These are phyloP conservation scores for Maudiozyma bulderi DNA, from an alignment of 805 yeast species.

Conservation along the genomic window DNA sequence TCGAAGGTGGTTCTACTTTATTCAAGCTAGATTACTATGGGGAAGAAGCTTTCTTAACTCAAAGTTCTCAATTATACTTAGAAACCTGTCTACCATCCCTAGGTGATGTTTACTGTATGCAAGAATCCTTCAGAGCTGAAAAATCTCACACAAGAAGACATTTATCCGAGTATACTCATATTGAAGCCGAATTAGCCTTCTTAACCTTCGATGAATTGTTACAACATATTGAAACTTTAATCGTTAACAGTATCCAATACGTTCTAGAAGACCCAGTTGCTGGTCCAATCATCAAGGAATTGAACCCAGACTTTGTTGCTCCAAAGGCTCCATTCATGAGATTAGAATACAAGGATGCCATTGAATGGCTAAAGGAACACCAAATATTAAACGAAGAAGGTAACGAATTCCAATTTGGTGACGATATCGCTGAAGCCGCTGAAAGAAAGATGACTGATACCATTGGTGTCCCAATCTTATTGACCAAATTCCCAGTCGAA, in stretches of 20 bases:
- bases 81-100: constrained; percentile 94
- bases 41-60: constrained; percentile 92
- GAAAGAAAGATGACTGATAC: constrained; percentile 98
- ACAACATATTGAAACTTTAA: constrained; percentile 70
- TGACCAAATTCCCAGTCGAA: constrained; percentile 91
- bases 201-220: constrained; percentile 79
- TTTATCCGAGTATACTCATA: constrained; percentile 90
- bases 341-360: constrained; percentile 82
- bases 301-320: constrained; percentile 82
- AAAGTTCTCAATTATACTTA: constrained; percentile 90
- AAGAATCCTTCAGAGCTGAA: constrained; percentile 98
- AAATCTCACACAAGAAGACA: constrained; percentile 98
- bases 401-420: constrained; percentile 88
- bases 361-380: constrained; percentile 94
- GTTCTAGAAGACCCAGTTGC: constrained; percentile 85
- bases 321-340: constrained; percentile 85
- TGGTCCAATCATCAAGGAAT: constrained; percentile 79
- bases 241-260: constrained; percentile 59
- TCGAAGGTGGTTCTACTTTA: constrained; percentile 96
- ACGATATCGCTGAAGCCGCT: constrained; percentile 98
- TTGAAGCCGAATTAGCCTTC: constrained; percentile 91
- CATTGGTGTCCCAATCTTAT: constrained; percentile 83
- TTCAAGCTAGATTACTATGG: constrained; percentile 92
- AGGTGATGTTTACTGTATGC: constrained; percentile 95
- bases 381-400: constrained; percentile 93